Conservation (phyloP, 2,329 filamentous ascomycete genomes). For the Cladophialophora immunda region DNA sequence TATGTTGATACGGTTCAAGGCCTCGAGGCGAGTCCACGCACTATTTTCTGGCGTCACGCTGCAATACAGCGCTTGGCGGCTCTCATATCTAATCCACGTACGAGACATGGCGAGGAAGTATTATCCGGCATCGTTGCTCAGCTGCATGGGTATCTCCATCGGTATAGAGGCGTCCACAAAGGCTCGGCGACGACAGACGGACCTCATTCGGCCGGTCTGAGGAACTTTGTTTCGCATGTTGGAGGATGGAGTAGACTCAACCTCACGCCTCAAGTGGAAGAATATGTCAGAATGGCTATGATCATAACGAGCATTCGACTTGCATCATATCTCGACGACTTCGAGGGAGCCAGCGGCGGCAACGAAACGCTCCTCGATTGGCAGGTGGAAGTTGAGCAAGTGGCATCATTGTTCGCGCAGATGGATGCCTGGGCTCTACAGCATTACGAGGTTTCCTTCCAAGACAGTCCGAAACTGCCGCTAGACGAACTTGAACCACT, state of each 20-base stretch:
- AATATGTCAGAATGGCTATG: constrained; percentile 18
- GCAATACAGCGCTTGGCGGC: constrained; percentile 7
- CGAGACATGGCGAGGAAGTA: constrained; percentile 10
- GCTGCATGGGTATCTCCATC: constrained; percentile 14
- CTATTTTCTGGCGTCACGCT: constrained; percentile 17
- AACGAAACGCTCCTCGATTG: not conserved
- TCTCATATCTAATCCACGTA: constrained; percentile 12
- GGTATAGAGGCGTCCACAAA: not conserved
- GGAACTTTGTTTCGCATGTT: constrained; percentile 4
- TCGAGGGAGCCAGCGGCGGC: not conserved
- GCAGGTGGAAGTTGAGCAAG: not conserved
- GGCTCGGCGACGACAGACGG: not conserved
- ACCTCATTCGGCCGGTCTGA: constrained; percentile 15
- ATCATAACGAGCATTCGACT: constrained; percentile 14
- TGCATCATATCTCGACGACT: constrained; percentile 4
- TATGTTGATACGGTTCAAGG: constrained; percentile 3
- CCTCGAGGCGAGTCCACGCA: not conserved
- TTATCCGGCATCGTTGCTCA: constrained; percentile 14
- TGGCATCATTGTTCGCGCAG: not conserved
- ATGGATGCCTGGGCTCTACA: constrained; percentile 8
- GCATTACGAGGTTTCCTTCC: not conserved
- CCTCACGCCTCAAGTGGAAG: constrained; percentile 2
- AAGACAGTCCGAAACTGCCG: not conserved
- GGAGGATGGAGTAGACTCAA: constrained; percentile 8
- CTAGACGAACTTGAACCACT: not conserved